Evolutionary conservation across 2,329 filamentous ascomycete genomes (phyloP), one percentile per base, ranked within the genome.

Genomic region (Moelleriella libera): DNA sequence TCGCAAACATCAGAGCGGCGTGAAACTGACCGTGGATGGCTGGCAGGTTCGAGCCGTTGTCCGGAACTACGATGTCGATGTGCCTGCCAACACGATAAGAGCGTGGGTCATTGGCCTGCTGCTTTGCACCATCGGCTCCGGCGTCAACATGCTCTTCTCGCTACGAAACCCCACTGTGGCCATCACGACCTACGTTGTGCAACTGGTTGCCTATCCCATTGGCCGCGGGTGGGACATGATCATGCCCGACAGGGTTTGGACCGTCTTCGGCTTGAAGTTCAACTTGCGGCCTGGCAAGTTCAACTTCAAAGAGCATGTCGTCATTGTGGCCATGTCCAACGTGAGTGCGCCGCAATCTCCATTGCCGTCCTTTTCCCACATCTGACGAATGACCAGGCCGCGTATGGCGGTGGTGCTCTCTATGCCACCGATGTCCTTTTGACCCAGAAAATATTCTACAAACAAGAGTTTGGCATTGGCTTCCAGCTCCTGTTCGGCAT

Each of bases 281-380:
- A 78, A 77, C 53, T 63, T 80, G 34, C 71, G 70, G 50, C 69
- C 76, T 0, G 75, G 75, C 14, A 72, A 68, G 21, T 80, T 80
- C 63, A 80, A 78, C 60, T 72, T 71, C 59, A 80, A 80, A 63
- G 76, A 80, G 56, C 76, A 80, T 55, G 72, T 77, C 45, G 63
- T 79, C 40, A 77, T 80, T 53, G 75, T 78, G 29, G 73, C 77
- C 58, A 81, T 82, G 77, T 78, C 76, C 2, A 80, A 79, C 58
- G 76, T 78, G 55, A 63, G 74, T 61, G 12, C 8, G 32, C 32
- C 12, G 8, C 32, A 8, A 8, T 46, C 29, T 30, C 10, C 9
- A 29, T 31, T 44, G 10, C 21, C 8, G 42, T 6, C 29, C 10
- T 3, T 30, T 10, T 14, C 2, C n/a, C 34, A 39, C 34, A 39